Evolutionary conservation across 2,329 filamentous ascomycete species (phyloP), one percentile per base, ranked within the genome.

Genomic region (Pseudogymnoascus sp.): DNA sequence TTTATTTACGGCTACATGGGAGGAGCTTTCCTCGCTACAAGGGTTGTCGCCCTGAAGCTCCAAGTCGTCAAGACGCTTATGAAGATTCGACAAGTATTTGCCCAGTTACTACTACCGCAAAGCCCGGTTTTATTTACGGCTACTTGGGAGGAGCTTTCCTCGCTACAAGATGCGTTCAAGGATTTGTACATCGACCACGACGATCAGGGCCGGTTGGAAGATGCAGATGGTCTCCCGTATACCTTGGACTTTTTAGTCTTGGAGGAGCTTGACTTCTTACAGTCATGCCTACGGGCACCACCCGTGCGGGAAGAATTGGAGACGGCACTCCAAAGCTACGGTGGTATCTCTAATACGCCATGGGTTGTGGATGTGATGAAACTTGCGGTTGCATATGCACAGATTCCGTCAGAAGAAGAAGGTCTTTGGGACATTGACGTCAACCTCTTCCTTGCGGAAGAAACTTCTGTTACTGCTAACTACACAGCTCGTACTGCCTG

Each of bases 381-480:
- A 72, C 82, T 97, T 67, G 84, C 92, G 8, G 86, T 92, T 19
- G 85, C 87, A 1, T 97, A 96, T 75, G 88, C 92, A 11, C 91
- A 93, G 67, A 95, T 99, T 69, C 92, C 90, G 1, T 87, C 85
- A 29, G 94, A 99, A 74, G 94, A 97, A 72, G 91, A 97, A 76
- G 91, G 90, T 6, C 77, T 99, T 8, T 99, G 94, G 94, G 91
- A 97, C 69, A 91, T 97, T 66, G 94, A 99, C 74, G 89, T 95
- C 68, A 97, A 96, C 63, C 83, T 99, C 2, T 99, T 95, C 75
- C 81, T 99, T 55, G 93, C 92, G 0, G 94, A 99, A 75, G 93
- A 97, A 76, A 93, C 91, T 1, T 93, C 92, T 2, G 89, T 97
- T 16, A 96, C 92, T 11, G 90, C 92, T 33, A 97, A 97, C 74